Base-by-base conservation (phyloP, 2,329 filamentous ascomycete genomes). In the Metarhizium brunneum region DNA sequence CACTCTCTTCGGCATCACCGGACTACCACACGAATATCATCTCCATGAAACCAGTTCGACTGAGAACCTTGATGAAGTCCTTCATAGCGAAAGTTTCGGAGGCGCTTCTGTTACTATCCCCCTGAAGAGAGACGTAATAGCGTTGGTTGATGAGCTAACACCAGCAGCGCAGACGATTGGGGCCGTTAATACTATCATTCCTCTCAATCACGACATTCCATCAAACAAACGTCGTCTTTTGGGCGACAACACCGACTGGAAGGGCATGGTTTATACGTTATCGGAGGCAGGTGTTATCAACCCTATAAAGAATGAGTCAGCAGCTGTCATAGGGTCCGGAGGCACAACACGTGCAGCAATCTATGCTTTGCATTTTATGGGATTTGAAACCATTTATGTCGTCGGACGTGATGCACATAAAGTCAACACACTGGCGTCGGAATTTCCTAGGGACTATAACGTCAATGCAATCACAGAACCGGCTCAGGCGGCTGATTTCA, bases 91-190 rank as follows among this genome's bases (percentile, higher is more conserved):
- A 1, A 78, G 87, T 61, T 99, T 99, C 66, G 94, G 94, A 7
- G 94, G 94, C 56, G 92, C 90, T 3, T 96, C 91, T 3, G 90
- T 99, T 49, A 99, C 94, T 0, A 97, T 99, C 52, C 94, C 94
- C 1, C 77, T 99, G 54, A 99, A 99, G 74, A 76, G 94, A 35
- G 90, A 95, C 63, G 84, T 97, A 56, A 90, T 95, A 73, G 78
- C 82, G 0, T 72, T 92, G 5, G 76, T 99, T 14, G 91, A 97
- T 66, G 83, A 86, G 54, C 77, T 96, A 56, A 86, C 90, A 0
- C 81, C 86, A 35, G 86, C 94, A 54, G 92, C 91, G 14, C 81
- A 82, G 60, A 76, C 83, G 35, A 96, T 99, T 59, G 94, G 94
- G 25, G 94, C 94, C 3, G 87, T 97, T 60, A 99, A 99, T 74